phyloP scores from a whole-genome alignment of 2,329 filamentous ascomycete species.

The Trichoderma sp. region DNA sequence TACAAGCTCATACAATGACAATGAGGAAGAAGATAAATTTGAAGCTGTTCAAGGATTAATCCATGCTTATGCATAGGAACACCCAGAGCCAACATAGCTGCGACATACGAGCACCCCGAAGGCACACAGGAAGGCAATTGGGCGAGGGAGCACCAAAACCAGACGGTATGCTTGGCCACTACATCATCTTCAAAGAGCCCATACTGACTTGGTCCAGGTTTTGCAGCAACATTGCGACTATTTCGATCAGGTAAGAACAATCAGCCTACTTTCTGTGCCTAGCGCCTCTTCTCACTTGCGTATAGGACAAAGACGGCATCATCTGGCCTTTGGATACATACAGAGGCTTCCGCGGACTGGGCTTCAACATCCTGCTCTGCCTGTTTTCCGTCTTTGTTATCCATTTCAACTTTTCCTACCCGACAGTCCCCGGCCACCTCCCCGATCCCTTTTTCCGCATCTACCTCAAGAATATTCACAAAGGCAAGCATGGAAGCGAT shows the following conservation, averaged over 20 bases:
- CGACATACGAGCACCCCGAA: conserved; percentile 38
- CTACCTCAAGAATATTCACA: conserved; percentile 43
- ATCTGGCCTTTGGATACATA: conserved; percentile 45
- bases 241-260: neutral
- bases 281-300: conserved; percentile 4
- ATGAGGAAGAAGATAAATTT: no score
- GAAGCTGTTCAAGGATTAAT: neutral
- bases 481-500: conserved; percentile 50
- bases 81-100: conserved; percentile 40
- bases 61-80: conserved; percentile 31
- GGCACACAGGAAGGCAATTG: conserved; percentile 39
- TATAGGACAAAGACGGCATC: conserved; percentile 41
- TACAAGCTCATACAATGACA: neutral
- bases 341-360: conserved; percentile 42
- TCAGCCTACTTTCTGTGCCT: neutral
- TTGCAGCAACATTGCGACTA: conserved; percentile 17
- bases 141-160: conserved; percentile 35
- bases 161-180: conserved; percentile 32
- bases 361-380: conserved; percentile 45
- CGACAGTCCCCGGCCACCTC: conserved; percentile 41
- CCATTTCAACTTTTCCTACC: conserved; percentile 48
- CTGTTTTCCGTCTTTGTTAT: conserved; percentile 44
- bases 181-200: neutral
- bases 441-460: conserved; percentile 45
- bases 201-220: neutral